phyloP scores from a whole-genome alignment of 106 monocot genomes.

The Gastrodia elata region DNA sequence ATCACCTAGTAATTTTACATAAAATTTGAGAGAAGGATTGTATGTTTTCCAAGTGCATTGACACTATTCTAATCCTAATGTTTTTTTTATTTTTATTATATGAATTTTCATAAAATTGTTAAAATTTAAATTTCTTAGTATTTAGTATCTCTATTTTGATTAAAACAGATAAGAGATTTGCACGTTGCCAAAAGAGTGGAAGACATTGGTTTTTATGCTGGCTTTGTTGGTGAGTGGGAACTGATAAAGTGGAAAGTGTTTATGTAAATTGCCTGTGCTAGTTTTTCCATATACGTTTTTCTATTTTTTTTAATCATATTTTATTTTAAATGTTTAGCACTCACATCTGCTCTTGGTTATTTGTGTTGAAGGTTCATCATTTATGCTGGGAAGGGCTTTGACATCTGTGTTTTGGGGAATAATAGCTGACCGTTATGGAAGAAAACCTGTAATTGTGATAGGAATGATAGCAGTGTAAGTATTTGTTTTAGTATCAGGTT shows the following conservation, averaged over 20 bases:
- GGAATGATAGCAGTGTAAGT: conserved; percentile 63
- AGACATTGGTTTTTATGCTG: conserved; percentile 74
- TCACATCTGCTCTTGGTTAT: neutral
- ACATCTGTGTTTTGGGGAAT: conserved; percentile 75
- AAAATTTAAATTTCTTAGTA: neutral
- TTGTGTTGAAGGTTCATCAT: conserved; percentile 53
- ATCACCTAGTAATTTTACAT: too few species aligned
- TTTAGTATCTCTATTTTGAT: neutral
- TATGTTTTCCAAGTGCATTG: neutral
- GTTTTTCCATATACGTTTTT: neutral
- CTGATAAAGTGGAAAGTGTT: neutral
- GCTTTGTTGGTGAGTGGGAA: conserved; percentile 52
- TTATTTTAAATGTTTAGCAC: neutral
- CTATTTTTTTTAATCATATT: neutral
- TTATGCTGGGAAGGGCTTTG: conserved; percentile 82
- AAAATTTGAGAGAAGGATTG: too few species aligned
- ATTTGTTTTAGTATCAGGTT: neutral
- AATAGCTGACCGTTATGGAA: conserved; percentile 70
- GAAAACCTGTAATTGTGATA: conserved; percentile 72
- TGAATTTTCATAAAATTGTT: neutral
- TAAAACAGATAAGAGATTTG: conserved; percentile 51
- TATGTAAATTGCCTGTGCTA: neutral
- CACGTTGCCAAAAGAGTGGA: conserved; percentile 55
- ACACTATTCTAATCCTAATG: neutral
- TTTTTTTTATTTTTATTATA: neutral